Conservation (phyloP, 805 yeast genomes). For the Limtongia smithiae region DNA sequence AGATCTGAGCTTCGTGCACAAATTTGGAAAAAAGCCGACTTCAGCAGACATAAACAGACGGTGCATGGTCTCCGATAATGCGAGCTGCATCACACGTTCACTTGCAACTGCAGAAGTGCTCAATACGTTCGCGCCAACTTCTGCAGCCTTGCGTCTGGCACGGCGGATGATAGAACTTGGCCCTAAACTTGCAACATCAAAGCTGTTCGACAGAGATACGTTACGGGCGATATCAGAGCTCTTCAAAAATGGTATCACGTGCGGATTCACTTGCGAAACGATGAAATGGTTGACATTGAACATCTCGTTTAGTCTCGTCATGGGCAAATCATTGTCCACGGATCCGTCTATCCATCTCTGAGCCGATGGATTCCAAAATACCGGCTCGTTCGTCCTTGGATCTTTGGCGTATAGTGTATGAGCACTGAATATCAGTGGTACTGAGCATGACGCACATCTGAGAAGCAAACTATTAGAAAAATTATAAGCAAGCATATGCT, state of each 20-base stretch:
- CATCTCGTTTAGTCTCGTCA: slow-evolving; percentile 87
- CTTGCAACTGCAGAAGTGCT: slow-evolving; percentile 8
- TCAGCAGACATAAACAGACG: slow-evolving; percentile 69
- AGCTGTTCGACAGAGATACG: neutral
- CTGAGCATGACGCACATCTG: slow-evolving; percentile 81
- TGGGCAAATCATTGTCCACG: slow-evolving; percentile 90
- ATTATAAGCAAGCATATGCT: slow-evolving; percentile 72
- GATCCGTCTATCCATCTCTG: slow-evolving; percentile 92
- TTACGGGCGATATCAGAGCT: slow-evolving; percentile 8
- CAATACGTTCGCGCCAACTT: slow-evolving; percentile 4
- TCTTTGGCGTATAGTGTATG: slow-evolving; percentile 81
- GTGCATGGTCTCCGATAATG: slow-evolving; percentile 72
- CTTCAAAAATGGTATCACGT: slow-evolving; percentile 76
- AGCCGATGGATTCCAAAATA: slow-evolving; percentile 78
- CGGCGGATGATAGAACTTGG: neutral
- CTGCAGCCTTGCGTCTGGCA: slow-evolving; percentile 5
- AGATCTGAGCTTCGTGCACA: slow-evolving; percentile 69
- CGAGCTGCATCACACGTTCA: slow-evolving; percentile 33
- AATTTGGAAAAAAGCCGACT: slow-evolving; percentile 68
- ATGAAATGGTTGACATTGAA: slow-evolving; percentile 95
- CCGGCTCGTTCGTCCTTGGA: slow-evolving; percentile 63
- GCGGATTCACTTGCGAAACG: slow-evolving; percentile 97
- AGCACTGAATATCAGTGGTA: slow-evolving; percentile 88
- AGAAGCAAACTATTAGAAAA: slow-evolving; percentile 72
- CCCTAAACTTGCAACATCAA: neutral